Conservation (phyloP, 345 rosid genomes). For the Schrenkiella parvula region DNA sequence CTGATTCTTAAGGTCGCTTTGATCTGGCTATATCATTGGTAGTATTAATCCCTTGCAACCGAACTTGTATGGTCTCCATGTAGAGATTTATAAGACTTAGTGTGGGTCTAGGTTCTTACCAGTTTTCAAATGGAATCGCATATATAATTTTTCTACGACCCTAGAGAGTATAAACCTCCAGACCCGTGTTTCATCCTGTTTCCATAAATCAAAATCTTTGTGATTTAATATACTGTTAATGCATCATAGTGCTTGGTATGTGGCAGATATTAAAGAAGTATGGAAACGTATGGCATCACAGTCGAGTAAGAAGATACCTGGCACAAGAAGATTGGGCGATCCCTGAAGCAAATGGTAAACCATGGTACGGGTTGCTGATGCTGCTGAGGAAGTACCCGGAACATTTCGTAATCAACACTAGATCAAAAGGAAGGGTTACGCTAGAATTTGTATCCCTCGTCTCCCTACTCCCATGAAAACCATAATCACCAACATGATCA, state of each 20-base stretch:
- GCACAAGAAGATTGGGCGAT: constrained; percentile 71
- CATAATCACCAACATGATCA: background rate
- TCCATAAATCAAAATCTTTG: background rate
- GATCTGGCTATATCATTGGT: background rate
- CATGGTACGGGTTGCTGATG: constrained; percentile 90
- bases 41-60: background rate
- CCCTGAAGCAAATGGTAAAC: constrained; percentile 80
- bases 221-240: background rate
- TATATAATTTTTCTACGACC: background rate
- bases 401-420: constrained; percentile 90
- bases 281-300: constrained; percentile 81
- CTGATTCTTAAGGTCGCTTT: background rate
- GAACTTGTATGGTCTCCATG: background rate
- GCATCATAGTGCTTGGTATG: constrained; percentile 5
- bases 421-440: constrained; percentile 72
- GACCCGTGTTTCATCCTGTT: background rate
- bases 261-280: constrained; percentile 74
- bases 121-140: background rate
- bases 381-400: constrained; percentile 86
- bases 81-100: background rate
- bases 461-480: constrained; percentile 57
- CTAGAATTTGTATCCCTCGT: constrained; percentile 91
- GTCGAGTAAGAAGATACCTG: constrained; percentile 80
- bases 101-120: background rate
- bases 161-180: background rate